Evolutionary conservation across 345 rosid species (phyloP).

Genomic region (Salix viminalis): DNA sequence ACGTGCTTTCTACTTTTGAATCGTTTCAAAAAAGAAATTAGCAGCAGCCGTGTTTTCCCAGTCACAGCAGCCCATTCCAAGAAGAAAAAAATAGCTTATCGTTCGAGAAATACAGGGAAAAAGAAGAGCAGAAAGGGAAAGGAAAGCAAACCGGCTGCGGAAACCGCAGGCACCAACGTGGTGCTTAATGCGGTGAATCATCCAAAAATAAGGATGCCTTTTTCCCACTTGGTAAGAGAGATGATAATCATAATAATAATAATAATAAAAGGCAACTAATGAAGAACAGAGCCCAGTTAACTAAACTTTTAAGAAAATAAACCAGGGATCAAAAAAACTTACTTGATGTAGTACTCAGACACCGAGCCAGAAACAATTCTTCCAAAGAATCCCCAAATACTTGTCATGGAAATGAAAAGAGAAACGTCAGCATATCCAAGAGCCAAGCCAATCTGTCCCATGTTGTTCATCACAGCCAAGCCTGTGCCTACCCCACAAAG

Average conservation of each 20-base stretch:
- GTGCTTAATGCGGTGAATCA: background rate
- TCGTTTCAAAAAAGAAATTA: background rate
- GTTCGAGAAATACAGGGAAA: background rate
- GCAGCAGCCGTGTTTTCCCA: background rate
- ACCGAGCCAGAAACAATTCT: slow-evolving; percentile 74
- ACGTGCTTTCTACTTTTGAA: background rate
- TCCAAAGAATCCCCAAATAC: slow-evolving; percentile 95
- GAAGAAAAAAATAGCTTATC: background rate
- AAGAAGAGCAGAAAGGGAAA: background rate
- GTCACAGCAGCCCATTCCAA: no score
- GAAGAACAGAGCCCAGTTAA: background rate
- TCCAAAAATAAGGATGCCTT: background rate
- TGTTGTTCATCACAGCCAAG: slow-evolving; percentile 77
- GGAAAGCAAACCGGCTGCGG: background rate
- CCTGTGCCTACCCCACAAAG: slow-evolving; percentile 92
- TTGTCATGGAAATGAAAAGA: slow-evolving; percentile 69
- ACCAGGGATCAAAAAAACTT: background rate
- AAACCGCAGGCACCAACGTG: background rate
- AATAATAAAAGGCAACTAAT: background rate
- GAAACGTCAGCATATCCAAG: slow-evolving; percentile 88
- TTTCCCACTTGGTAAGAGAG: background rate
- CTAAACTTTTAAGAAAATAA: background rate
- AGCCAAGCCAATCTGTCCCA: slow-evolving; percentile 89
- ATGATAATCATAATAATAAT: no score
- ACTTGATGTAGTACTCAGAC: slow-evolving; percentile 64